These are phyloP conservation scores for Fusarium hainanense DNA, from an alignment of 2,329 filamentous ascomycete species.

Conservation along the genomic window DNA sequence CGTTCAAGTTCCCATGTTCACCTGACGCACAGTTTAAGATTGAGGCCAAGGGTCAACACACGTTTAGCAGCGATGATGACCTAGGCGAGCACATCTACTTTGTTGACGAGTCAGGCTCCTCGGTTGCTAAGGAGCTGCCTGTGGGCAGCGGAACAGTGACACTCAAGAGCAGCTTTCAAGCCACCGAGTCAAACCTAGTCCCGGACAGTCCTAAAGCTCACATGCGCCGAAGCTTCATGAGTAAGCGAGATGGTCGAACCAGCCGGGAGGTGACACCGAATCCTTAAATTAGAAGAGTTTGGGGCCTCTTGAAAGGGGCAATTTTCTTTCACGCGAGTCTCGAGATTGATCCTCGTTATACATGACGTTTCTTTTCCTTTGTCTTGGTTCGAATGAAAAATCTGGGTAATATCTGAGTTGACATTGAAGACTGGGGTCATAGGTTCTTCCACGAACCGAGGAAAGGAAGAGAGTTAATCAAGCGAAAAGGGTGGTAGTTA, in stretches of 20 bases:
- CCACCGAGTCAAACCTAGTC: conserved; percentile 57
- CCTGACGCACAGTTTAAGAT: conserved; percentile 89
- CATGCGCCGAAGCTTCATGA: conserved; percentile 65
- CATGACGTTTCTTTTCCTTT: conserved; percentile 22
- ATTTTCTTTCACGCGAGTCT: conserved; percentile 7
- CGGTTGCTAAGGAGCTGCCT: conserved; percentile 76
- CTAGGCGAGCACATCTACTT: conserved; percentile 91
- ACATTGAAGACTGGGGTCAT: not conserved
- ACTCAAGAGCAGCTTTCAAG: conserved; percentile 77
- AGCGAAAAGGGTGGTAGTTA: conserved; percentile 8
- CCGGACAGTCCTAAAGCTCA: conserved; percentile 60
- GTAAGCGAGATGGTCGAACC: conserved; percentile 60
- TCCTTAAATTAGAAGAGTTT: conserved; percentile 34
- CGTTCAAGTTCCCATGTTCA: conserved; percentile 80
- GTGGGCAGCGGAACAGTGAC: conserved; percentile 79
- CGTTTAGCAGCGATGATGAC: conserved; percentile 83
- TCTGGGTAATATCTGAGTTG: conserved; percentile 28
- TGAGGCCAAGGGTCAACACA: conserved; percentile 84
- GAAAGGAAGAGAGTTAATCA: not conserved
- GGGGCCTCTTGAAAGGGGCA: not conserved
- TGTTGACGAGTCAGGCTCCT: conserved; percentile 80
- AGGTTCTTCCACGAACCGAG: conserved; percentile 20
- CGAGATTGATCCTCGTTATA: conserved; percentile 6
- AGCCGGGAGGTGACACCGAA: conserved; percentile 60
- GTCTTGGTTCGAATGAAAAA: conserved; percentile 23